Conservation (phyloP, 495 filamentous ascomycete genomes). For the Penicillium simplicissimum region DNA sequence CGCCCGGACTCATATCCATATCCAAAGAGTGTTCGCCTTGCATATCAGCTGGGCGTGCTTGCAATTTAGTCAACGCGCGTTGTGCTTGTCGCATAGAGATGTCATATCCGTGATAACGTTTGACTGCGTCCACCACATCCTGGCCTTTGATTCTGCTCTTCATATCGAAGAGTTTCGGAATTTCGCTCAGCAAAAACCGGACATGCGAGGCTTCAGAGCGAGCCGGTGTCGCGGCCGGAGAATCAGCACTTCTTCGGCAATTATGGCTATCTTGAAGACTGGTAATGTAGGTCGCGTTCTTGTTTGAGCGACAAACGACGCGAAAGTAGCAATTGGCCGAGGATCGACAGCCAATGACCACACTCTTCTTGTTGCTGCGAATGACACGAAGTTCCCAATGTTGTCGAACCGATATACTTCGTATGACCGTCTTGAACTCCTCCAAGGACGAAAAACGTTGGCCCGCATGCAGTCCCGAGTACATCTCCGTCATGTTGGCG, state of each 20-base stretch:
- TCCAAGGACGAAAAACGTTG: constrained; percentile 47
- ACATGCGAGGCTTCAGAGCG: constrained; percentile 53
- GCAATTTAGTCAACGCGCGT: constrained; percentile 44
- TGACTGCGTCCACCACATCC: constrained; percentile 47
- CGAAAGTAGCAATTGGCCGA: constrained; percentile 47
- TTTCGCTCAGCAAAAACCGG: constrained; percentile 45
- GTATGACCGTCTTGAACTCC: constrained; percentile 46
- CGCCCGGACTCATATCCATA: constrained; percentile 25
- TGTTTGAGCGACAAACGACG: constrained; percentile 50
- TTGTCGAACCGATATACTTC: constrained; percentile 48
- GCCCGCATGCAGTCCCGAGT: constrained; percentile 48
- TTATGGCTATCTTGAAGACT: constrained; percentile 48
- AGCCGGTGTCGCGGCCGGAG: constrained; percentile 39
- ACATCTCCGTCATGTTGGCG: constrained; percentile 44
- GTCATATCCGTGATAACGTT: constrained; percentile 50
- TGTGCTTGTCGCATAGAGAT: constrained; percentile 50
- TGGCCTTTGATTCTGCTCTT: constrained; percentile 41
- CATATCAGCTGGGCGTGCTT: constrained; percentile 32
- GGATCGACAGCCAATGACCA: constrained; percentile 48
- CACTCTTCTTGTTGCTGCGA: constrained; percentile 51
- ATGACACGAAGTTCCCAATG: constrained; percentile 51
- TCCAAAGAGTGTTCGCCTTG: constrained; percentile 24
- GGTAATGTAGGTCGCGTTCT: constrained; percentile 50
- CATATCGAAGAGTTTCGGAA: constrained; percentile 51
- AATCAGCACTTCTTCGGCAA: constrained; percentile 38